Evolutionary conservation across 2,329 filamentous ascomycete species (phyloP).

Genomic region (Neopestalotiopsis sp.): DNA sequence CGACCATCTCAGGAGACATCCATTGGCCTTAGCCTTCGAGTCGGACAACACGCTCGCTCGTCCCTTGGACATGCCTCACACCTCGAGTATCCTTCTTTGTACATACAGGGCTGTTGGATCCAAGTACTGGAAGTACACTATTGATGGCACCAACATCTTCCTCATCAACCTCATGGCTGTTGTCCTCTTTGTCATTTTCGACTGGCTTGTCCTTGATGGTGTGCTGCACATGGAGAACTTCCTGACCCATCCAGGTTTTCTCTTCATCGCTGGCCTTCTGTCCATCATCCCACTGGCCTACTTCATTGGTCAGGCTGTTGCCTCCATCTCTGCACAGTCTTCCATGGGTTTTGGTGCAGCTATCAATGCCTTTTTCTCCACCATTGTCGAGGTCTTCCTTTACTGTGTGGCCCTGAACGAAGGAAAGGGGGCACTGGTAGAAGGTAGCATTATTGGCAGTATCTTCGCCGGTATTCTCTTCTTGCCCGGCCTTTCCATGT

Average conservation of each 20-base stretch:
- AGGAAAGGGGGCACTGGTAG: constrained; percentile 90
- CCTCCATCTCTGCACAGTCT: constrained; percentile 97
- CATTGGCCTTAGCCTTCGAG: constrained; percentile 91
- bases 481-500: constrained; percentile 95
- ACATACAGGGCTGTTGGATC: constrained; percentile 94
- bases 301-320: constrained; percentile 97
- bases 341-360: constrained; percentile 98
- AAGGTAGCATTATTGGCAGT: constrained; percentile 96
- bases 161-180: constrained; percentile 95
- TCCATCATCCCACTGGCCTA: constrained; percentile 97
- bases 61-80: constrained; percentile 72
- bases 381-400: constrained; percentile 94
- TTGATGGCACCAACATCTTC: constrained; percentile 98
- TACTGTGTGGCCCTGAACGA: constrained; percentile 94
- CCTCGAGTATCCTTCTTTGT: constrained; percentile 84
- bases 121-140: constrained; percentile 99
- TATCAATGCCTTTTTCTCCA: constrained; percentile 98
- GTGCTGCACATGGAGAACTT: constrained; percentile 72
- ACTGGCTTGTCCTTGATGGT: constrained; percentile 81
- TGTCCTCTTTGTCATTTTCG: constrained; percentile 92
- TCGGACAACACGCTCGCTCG: constrained; percentile 80
- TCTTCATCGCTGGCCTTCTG: constrained; percentile 83
- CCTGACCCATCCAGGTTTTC: constrained; percentile 82
- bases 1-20: constrained; percentile 90
- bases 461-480: constrained; percentile 97